Evolutionary conservation across 2,329 filamentous ascomycete genomes (phyloP), one percentile per base, ranked within the genome.

Genomic region (Capronia americana): DNA sequence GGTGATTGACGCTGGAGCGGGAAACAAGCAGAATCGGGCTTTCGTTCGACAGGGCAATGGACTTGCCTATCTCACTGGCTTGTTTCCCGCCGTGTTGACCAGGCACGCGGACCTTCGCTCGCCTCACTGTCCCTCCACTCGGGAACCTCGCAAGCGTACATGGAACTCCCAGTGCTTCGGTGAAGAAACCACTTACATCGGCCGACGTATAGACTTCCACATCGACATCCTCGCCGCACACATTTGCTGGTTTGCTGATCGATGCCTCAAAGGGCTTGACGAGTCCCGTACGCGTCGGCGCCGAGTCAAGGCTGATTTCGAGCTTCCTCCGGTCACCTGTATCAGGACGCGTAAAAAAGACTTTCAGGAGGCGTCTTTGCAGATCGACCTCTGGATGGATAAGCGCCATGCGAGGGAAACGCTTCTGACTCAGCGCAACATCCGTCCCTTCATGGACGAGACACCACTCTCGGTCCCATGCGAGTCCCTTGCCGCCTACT

Each of bases 381-480:
- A 96, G 86, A 73, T 98, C 91, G 48, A 98, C 81, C 4, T 75
- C 77, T 6, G 95, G 94, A 58, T 86, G 85, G 59, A 99, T 84
- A 4, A 97, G 85, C 12, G 92, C 90, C 94, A 99, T 98, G 38
- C 84, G 87, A 2, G 93, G 92, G 75, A 95, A 90, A 70, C 89
- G 85, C 79, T 98, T 99, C 78, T 98, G 94, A 75, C 87, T 97
- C 61, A 99, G 81, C 5, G 90, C 92, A 72, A 89, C 88, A 0
- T 92, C 91, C 1, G 93, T 96, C 51, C 92, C 93, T 74, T 89
- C 86, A 75, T 97, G 93, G 14, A 99, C 84, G 23, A 99, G 82
- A 78, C 94, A 98, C 94, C 95, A 99, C 80, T 98, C 94, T 68
- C 95, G 86, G 77, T 99, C 95, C 93, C 94, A 98, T 8, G 89